Evolutionary conservation across 2,329 filamentous ascomycete species (phyloP).

Genomic region (Monilinia fructigena): DNA sequence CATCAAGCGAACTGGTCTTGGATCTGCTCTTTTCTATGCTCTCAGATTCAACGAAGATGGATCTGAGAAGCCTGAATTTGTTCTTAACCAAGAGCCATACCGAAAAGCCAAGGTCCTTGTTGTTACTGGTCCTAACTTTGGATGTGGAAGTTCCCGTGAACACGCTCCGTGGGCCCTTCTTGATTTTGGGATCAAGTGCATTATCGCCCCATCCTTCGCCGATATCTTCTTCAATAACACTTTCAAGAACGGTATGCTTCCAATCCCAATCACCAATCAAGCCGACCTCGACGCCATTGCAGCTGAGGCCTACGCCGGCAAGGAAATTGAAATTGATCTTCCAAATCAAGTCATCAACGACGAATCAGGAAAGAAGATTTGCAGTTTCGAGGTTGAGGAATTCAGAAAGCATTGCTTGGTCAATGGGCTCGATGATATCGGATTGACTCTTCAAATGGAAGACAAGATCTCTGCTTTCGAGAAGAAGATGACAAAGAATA

Average conservation of each 20-base stretch:
- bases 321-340: conserved; percentile 85
- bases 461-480: conserved; percentile 85
- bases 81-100: conserved; percentile 90
- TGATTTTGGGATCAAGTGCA: conserved; percentile 91
- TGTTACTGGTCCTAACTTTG: conserved; percentile 89
- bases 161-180: conserved; percentile 96
- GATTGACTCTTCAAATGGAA: conserved; percentile 84
- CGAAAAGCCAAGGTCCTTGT: conserved; percentile 84
- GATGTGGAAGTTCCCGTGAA: conserved; percentile 88
- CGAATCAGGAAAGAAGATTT: conserved; percentile 68
- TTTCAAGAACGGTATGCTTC: conserved; percentile 99
- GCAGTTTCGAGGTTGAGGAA: conserved; percentile 80
- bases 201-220: conserved; percentile 86
- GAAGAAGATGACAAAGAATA: conserved; percentile 48
- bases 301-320: conserved; percentile 69
- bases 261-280: conserved; percentile 63
- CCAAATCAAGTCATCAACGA: conserved; percentile 78
- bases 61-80: conserved; percentile 73
- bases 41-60: conserved; percentile 76
- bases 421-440: conserved; percentile 92
- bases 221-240: conserved; percentile 99
- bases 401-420: conserved; percentile 91
- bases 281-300: conserved; percentile 23
- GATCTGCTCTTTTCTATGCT: conserved; percentile 80
- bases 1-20: conserved; percentile 95